Evolutionary conservation across 306 rosid genomes (phyloP).

Genomic region (Glycyrrhiza uralensis): DNA sequence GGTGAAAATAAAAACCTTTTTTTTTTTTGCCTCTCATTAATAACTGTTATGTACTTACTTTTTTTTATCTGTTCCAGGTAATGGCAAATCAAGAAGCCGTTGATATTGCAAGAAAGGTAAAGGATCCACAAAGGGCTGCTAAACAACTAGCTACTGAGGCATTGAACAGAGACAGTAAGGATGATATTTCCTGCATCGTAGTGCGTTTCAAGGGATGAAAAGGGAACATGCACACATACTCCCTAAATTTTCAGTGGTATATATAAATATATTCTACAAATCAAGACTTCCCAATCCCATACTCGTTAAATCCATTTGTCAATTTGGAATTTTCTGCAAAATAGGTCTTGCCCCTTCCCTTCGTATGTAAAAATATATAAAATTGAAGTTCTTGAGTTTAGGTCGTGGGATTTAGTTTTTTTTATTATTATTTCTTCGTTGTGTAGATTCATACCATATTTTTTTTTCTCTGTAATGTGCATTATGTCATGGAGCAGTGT

Average conservation of each 20-base stretch:
- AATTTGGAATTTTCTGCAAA: slow-evolving; percentile 36
- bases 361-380: slow-evolving; percentile 32
- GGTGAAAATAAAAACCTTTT: neutral
- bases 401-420: slow-evolving; percentile 43
- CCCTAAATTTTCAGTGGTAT: slow-evolving; percentile 31
- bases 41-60: neutral
- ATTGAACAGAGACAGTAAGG: slow-evolving; percentile 74
- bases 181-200: slow-evolving; percentile 79
- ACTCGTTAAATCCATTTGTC: neutral
- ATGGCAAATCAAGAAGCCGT: slow-evolving; percentile 88
- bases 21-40: neutral
- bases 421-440: slow-evolving; percentile 42
- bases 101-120: slow-evolving; percentile 61
- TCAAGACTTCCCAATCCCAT: slow-evolving; percentile 17
- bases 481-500: slow-evolving; percentile 38
- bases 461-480: slow-evolving; percentile 48
- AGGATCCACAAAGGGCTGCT: slow-evolving; percentile 75
- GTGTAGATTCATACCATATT: slow-evolving; percentile 51
- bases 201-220: slow-evolving; percentile 74
- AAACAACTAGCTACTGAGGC: slow-evolving; percentile 68
- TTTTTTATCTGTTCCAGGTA: slow-evolving; percentile 45
- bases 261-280: slow-evolving; percentile 7
- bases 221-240: neutral
- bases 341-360: slow-evolving; percentile 20
- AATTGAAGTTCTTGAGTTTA: slow-evolving; percentile 40